Percentiles rank a stretch among this genome's conserved stretches.
These are phyloP conservation scores for Coemansia nantahalensis DNA, from an alignment of 192 early-diverging fungal species.

Conservation along the genomic window DNA sequence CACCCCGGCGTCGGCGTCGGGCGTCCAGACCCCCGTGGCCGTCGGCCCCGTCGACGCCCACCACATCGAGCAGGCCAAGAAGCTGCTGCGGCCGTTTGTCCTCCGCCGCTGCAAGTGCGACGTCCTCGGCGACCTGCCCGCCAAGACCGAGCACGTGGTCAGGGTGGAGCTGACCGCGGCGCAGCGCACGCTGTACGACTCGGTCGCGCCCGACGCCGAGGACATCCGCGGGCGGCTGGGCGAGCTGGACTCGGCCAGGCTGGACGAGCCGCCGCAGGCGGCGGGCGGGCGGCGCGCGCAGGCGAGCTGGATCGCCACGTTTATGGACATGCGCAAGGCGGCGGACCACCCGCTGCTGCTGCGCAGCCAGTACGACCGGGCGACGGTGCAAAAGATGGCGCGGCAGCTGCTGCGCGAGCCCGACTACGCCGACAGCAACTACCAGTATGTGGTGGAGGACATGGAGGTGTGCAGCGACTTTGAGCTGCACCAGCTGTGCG, in stretches of 20 bases:
- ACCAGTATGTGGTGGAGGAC: conserved; percentile 77
- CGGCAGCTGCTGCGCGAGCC: conserved; percentile 65
- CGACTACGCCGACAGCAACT: conserved; percentile 71
- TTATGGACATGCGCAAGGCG: conserved; percentile 85
- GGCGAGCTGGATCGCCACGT: conserved; percentile 50
- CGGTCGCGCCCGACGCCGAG: conserved; percentile 33
- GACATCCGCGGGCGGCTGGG: conserved; percentile 19
- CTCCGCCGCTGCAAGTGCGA: conserved; percentile 76
- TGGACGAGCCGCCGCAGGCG: conserved; percentile 17
- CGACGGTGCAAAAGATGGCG: conserved; percentile 62
- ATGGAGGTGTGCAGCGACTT: conserved; percentile 87
- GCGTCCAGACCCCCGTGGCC: conserved; percentile 29
- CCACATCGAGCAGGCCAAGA: conserved; percentile 73
- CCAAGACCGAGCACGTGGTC: conserved; percentile 57
- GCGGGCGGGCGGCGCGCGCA: conserved; percentile 8
- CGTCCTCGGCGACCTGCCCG: conserved; percentile 64
- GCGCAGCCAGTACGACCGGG: conserved; percentile 60
- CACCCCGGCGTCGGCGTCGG: conserved; percentile 26
- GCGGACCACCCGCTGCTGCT: conserved; percentile 82
- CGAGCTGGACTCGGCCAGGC: conserved; percentile 16
- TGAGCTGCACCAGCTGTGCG: conserved; percentile 72
- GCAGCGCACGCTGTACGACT: conserved; percentile 59
- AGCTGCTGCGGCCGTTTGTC: conserved; percentile 87
- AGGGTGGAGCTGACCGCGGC: conserved; percentile 48
- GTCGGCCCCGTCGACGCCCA: conserved; percentile 47